These are phyloP conservation scores for Coniosporium tulheliwenetii DNA, from an alignment of 2,329 filamentous ascomycete genomes.

Conservation along the genomic window DNA sequence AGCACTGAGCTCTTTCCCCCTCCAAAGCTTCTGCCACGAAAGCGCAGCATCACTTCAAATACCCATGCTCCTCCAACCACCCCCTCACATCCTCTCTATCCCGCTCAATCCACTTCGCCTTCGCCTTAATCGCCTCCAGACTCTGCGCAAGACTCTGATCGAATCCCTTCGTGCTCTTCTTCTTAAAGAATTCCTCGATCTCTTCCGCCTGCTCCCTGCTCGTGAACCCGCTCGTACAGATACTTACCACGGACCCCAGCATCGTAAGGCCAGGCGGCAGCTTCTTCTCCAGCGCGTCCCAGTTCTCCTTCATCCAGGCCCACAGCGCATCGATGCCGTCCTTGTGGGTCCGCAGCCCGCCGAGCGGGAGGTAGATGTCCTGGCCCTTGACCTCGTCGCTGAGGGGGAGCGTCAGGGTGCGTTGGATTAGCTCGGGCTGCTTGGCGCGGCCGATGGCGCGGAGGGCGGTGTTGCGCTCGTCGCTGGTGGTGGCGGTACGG, in stretches of 20 bases:
- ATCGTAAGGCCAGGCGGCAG: constrained; percentile 78
- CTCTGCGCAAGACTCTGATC: constrained; percentile 84
- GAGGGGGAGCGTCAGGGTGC: constrained; percentile 60
- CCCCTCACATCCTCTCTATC: constrained; percentile 61
- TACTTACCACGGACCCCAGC: constrained; percentile 68
- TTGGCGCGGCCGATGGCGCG: constrained; percentile 67
- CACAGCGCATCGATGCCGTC: constrained; percentile 70
- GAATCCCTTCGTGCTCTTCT: constrained; percentile 74
- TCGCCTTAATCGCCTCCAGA: constrained; percentile 68
- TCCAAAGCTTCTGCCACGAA: too few relatives aligned
- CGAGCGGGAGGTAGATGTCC: constrained; percentile 81
- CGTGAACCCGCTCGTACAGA: constrained; percentile 70
- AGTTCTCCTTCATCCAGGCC: constrained; percentile 72
- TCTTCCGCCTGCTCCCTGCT: constrained; percentile 57
- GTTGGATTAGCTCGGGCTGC: constrained; percentile 64
- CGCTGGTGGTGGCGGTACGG: constrained; percentile 57
- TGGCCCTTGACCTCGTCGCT: constrained; percentile 80
- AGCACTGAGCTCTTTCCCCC: too few relatives aligned
- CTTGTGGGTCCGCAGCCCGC: constrained; percentile 59
- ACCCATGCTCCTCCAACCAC: constrained; percentile 55
- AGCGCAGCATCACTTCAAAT: constrained; percentile 20
- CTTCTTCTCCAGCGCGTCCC: constrained; percentile 67
- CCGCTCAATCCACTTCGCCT: constrained; percentile 64
- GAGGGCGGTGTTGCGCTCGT: constrained; percentile 84
- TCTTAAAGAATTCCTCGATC: constrained; percentile 66